phyloP scores from a whole-genome alignment of 768 basidiomycete species.

The Candolleomyces aberdarensis region DNA sequence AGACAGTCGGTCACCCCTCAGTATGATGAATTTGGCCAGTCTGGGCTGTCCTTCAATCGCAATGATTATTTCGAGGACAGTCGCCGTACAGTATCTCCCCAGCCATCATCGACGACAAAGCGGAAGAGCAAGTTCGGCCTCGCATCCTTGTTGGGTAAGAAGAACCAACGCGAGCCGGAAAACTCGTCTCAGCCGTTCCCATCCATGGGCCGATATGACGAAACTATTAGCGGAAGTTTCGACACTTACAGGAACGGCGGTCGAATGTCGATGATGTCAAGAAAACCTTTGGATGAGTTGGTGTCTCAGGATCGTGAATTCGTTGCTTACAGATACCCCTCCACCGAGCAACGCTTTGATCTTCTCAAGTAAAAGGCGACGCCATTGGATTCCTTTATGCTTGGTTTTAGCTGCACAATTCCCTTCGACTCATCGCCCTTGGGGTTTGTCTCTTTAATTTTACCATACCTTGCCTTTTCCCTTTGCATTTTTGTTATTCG shows the following conservation, averaged over 20 bases:
- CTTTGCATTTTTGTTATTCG: not conserved
- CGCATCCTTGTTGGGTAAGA: constrained; percentile 61
- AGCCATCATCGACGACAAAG: constrained; percentile 40
- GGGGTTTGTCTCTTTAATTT: not conserved
- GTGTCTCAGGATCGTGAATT: constrained; percentile 87
- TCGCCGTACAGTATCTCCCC: constrained; percentile 23
- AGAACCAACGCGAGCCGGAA: constrained; percentile 31
- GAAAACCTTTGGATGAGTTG: constrained; percentile 71
- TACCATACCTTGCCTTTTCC: not conserved
- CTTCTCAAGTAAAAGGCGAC: constrained; percentile 38
- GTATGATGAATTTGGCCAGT: constrained; percentile 75
- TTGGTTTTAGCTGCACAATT: not conserved
- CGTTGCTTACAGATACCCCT: constrained; percentile 85
- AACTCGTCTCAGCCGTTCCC: constrained; percentile 46
- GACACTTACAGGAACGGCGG: constrained; percentile 17
- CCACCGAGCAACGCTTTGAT: constrained; percentile 66
- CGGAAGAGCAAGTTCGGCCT: constrained; percentile 76
- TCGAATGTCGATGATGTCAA: constrained; percentile 63
- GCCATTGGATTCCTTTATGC: not conserved
- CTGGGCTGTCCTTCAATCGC: constrained; percentile 51
- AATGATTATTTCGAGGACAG: constrained; percentile 34
- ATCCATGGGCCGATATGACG: constrained; percentile 26
- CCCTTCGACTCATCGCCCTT: too few species aligned
- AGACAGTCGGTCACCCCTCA: constrained; percentile 34
- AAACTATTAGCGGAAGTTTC: not conserved